Conservation (phyloP, 441 rosid genomes). For the Hura crepitans region DNA sequence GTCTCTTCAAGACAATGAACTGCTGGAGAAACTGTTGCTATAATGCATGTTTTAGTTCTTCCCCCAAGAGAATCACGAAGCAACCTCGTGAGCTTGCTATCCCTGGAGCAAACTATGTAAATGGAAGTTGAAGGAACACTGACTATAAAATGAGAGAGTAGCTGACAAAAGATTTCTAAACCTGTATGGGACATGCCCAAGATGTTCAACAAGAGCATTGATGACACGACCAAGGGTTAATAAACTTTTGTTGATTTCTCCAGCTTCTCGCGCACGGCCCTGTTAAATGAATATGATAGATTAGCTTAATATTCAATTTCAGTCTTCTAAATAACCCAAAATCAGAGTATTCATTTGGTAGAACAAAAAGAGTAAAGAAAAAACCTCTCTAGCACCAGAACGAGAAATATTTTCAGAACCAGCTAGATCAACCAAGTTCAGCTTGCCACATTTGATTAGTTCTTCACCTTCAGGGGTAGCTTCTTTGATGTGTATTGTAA, state of each 20-base stretch:
- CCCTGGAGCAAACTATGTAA: conserved; percentile 42
- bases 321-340: too few relatives aligned
- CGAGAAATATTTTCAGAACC: conserved; percentile 93
- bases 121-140: not conserved
- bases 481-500: conserved; percentile 71
- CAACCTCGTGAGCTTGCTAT: conserved; percentile 91
- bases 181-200: conserved; percentile 94
- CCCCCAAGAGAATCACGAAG: conserved; percentile 91
- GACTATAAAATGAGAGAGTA: conserved; percentile 2
- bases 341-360: too few relatives aligned
- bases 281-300: too few relatives aligned
- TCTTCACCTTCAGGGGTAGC: conserved; percentile 80
- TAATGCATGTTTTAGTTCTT: conserved; percentile 91
- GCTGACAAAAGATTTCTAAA: conserved; percentile 10
- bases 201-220: conserved; percentile 94
- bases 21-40: conserved; percentile 91
- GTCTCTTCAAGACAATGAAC: conserved; percentile 84
- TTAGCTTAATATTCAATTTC: too few relatives aligned
- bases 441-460: conserved; percentile 89
- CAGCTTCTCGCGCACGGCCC: conserved; percentile 97
- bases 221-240: conserved; percentile 91
- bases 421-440: conserved; percentile 95
- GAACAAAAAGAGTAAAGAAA: too few relatives aligned
- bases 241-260: conserved; percentile 95
- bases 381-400: conserved; percentile 80